Evolutionary conservation across 2,329 filamentous ascomycete genomes (phyloP).

Genomic region (Xylaria sp.): DNA sequence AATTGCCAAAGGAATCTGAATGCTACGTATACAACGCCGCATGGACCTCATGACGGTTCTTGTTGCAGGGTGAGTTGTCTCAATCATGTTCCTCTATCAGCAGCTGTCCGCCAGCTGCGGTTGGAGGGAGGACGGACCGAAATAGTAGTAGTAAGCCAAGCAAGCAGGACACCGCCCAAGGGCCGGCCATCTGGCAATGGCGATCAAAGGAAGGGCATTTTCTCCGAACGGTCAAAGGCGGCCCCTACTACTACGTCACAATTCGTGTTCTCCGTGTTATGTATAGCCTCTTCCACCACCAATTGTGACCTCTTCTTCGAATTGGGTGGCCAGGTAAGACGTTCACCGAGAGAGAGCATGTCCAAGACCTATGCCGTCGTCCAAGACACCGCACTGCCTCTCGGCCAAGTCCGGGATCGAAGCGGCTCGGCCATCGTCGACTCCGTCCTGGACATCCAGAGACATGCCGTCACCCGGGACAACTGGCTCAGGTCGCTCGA

Average conservation of each 20-base stretch:
- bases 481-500: constrained; percentile 36
- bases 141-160: not conserved
- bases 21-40: too few relatives aligned
- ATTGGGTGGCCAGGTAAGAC: constrained; percentile 11
- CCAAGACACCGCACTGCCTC: constrained; percentile 34
- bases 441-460: constrained; percentile 30
- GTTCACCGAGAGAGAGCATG: constrained; percentile 31
- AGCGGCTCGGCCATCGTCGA: constrained; percentile 25
- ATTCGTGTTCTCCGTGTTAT: not conserved
- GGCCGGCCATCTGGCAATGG: not conserved
- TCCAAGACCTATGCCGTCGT: constrained; percentile 31
- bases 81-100: not conserved
- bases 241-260: not conserved
- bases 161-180: not conserved
- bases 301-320: constrained; percentile 7
- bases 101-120: not conserved
- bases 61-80: too few relatives aligned
- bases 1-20: too few relatives aligned
- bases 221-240: not conserved
- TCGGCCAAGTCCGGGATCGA: constrained; percentile 32
- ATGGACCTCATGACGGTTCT: too few relatives aligned
- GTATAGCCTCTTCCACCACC: not conserved
- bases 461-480: constrained; percentile 26
- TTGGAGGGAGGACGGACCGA: not conserved
- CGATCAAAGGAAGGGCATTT: not conserved